Evolutionary conservation across 208 protist genomes (phyloP), one percentile per base, ranked within the genome.

Genomic region (Trypanosomatidae sp.): DNA sequence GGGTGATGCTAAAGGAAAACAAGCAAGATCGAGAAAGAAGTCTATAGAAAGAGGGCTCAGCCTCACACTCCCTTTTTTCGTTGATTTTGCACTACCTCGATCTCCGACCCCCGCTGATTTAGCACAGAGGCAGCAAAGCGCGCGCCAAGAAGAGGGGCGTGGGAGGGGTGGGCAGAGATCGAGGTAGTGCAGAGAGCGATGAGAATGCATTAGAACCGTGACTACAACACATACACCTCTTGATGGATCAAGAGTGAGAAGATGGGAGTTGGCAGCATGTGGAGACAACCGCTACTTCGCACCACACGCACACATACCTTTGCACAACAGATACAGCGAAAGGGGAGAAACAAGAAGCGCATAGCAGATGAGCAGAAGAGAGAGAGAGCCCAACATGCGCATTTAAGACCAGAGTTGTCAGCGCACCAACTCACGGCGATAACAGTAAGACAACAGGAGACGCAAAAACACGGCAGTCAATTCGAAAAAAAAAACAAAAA

Each of bases 401-500:
- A 46, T 43, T 17, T 46, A n/a, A 43, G 60, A 28, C 36, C 19
- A 47, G 36, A 41, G 17, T 17, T 65, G 39, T 25, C 36, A 47
- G 19, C 44, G 22, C 17, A 65, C 39, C 60, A 30, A 13, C 60
- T 13, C 39, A 44, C 33, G 10, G 25, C 33, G 1, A 44, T 47
- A 65, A 46, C 22, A 12, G 39, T 46, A 39, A 66, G 50, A 71
- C 33, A 1, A 44, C 4, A 46, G 22, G 15, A 36, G 22, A 72
- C 33, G 19, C 15, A 56, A 62, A 47, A 47, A 66, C 17, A 73
- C 15, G 22, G 28, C 47, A 41, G 10, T 41, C 39, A 39, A 62
- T 62, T 49, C 25, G 25, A 53, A 70, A 53, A 69, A 55, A 69
- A 22, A 50, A 50, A 50, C 12, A 50, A 50, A 50, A 50, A 50